Evolutionary conservation across 2,329 filamentous ascomycete species (phyloP), one percentile per base, ranked within the genome.

Genomic region (Keithomyces neogunnii): DNA sequence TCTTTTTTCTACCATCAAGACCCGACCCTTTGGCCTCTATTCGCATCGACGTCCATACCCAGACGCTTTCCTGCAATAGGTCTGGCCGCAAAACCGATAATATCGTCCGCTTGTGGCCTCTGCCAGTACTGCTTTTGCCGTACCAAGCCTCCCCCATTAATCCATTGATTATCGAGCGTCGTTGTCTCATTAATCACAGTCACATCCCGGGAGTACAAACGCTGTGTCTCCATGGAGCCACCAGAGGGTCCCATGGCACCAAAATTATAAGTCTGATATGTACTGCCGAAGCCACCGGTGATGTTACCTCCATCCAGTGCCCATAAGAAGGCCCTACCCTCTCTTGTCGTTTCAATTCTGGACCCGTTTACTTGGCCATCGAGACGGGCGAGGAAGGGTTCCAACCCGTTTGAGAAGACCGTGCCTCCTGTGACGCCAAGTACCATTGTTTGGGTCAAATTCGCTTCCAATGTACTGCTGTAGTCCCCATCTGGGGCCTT

Each of bases 201-300:
- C 30, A 86, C 77, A 47, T 78, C 71, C 26, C 84, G 72, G 51
- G 65, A 69, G 63, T 86, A 89, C 43, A 86, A 66, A 75, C 47
- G 63, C 3, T 29, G 57, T 57, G 45, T 57, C 31, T 48, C 32
- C 39, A 19, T 55, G 6, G 29, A 49, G 29, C 29, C 32, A 19
- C 39, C 38, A 2, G 9, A 6, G 3, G 35, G 31, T 35, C 1
- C 56, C 56, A 3, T 55, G 5, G 76, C 75, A n/a, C 68, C 69
- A 54, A 87, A 81, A 5, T 58, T 63, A 54, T 85, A 78, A 2
- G 69, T 65, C 64, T 88, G 83, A 51, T 71, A 71, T 5, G 78
- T 82, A 29, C 66, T 73, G 6, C 83, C 83, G 48, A 68, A 77
- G 13, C 78, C 75, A 47, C 74, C 74, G 48, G 63, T 69, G 54